phyloP scores from a whole-genome alignment of 2,329 filamentous ascomycete genomes.

The Aureobasidium uvarum region DNA sequence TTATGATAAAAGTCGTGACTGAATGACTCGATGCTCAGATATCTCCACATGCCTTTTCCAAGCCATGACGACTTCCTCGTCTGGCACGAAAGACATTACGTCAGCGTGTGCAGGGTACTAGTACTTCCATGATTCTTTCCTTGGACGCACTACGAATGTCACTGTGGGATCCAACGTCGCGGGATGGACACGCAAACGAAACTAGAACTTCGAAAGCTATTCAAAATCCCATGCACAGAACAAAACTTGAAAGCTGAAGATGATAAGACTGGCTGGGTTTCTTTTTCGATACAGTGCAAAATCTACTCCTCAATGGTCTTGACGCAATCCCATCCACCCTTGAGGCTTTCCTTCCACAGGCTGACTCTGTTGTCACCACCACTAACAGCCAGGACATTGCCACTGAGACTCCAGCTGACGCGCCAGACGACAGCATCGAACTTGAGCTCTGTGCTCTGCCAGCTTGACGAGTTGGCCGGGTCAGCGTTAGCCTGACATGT shows the following conservation, averaged over 20 bases:
- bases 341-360: constrained; percentile 97
- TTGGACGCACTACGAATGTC: neutral
- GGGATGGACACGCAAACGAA: neutral
- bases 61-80: neutral
- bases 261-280: no score
- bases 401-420: constrained; percentile 96
- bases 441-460: constrained; percentile 79
- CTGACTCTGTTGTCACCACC: constrained; percentile 96
- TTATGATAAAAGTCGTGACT: neutral
- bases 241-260: neutral
- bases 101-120: neutral
- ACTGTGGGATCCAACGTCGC: neutral
- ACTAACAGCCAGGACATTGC: constrained; percentile 91
- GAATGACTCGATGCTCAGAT: neutral
- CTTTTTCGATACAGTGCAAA: neutral
- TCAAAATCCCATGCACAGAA: neutral
- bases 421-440: constrained; percentile 93
- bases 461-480: constrained; percentile 58
- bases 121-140: neutral
- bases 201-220: neutral
- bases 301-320: constrained; percentile 74
- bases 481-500: constrained; percentile 54
- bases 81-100: neutral
- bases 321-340: constrained; percentile 94
- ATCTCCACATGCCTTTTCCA: neutral